A percentile compares a stretch with the other conserved stretches of the same genome.
phyloP scores from a whole-genome alignment of 352 stramenopile genomes.

The Phytophthora idaei region DNA sequence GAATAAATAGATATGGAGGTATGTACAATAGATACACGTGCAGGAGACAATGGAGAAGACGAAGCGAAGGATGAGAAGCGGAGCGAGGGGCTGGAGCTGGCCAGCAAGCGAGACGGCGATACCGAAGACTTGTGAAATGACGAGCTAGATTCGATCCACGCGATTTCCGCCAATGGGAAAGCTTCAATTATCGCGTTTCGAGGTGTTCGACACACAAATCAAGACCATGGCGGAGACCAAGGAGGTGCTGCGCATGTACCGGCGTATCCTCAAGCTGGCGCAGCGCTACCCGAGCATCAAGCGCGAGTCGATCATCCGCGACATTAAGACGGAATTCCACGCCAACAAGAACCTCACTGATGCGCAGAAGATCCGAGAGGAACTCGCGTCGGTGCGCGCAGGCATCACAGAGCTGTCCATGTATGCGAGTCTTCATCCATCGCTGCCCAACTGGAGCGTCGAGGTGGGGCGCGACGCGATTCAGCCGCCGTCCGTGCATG shows the following conservation, averaged over 20 bases:
- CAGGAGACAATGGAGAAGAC: conserved; percentile 18
- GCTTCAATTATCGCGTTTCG: not conserved
- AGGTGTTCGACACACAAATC: conserved; percentile 21
- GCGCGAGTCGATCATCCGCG: conserved; percentile 75
- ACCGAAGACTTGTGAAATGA: conserved; percentile 32
- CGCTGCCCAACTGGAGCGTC: conserved; percentile 65
- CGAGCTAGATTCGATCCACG: conserved; percentile 20
- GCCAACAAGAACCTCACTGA: conserved; percentile 73
- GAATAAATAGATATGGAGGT: conserved; percentile 47
- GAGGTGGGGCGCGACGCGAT: conserved; percentile 69
- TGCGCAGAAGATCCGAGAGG: conserved; percentile 60
- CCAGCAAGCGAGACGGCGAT: conserved; percentile 18
- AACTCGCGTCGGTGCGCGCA: conserved; percentile 66
- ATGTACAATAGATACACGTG: conserved; percentile 30
- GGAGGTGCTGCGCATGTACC: conserved; percentile 81
- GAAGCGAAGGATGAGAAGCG: not conserved
- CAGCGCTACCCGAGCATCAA: conserved; percentile 87
- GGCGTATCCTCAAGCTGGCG: conserved; percentile 83
- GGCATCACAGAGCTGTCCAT: conserved; percentile 80
- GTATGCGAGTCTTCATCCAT: conserved; percentile 74
- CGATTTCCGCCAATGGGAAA: conserved; percentile 35
- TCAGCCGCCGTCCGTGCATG: conserved; percentile 19
- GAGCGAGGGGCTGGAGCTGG: conserved; percentile 5
- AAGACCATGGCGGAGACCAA: conserved; percentile 46
- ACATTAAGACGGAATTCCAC: conserved; percentile 89